A percentile compares a stretch with the other conserved stretches of the same genome.
phyloP scores from a whole-genome alignment of 2,329 filamentous ascomycete species.

The Neofusicoccum sp. region DNA sequence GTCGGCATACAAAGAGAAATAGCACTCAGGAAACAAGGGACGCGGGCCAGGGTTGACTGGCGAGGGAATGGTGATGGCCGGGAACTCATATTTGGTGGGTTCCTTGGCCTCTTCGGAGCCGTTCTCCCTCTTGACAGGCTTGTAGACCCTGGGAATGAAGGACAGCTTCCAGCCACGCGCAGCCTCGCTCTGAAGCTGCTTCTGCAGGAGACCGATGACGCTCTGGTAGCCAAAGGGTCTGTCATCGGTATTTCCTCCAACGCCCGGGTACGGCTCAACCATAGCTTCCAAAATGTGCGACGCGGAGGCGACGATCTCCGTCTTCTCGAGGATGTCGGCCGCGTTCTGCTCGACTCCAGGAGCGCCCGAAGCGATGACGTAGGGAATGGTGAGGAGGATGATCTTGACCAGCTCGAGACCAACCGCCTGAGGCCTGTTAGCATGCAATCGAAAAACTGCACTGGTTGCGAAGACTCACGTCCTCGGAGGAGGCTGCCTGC shows the following conservation, averaged over 20 bases:
- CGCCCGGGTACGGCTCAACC: slow-evolving; percentile 73
- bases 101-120: slow-evolving; percentile 54
- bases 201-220: slow-evolving; percentile 77
- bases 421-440: slow-evolving; percentile 46
- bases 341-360: slow-evolving; percentile 68
- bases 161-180: slow-evolving; percentile 71
- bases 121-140: slow-evolving; percentile 52
- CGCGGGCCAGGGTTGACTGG: slow-evolving; percentile 71
- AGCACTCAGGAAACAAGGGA: slow-evolving; percentile 85
- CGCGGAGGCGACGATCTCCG: slow-evolving; percentile 88
- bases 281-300: slow-evolving; percentile 80
- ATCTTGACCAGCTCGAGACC: slow-evolving; percentile 90
- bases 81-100: slow-evolving; percentile 72
- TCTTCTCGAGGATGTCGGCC: slow-evolving; percentile 81
- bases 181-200: slow-evolving; percentile 77
- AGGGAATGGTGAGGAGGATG: slow-evolving; percentile 91
- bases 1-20: slow-evolving; percentile 85
- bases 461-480: slow-evolving; percentile 58
- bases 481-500: slow-evolving; percentile 88
- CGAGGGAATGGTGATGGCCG: slow-evolving; percentile 70
- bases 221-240: slow-evolving; percentile 66
- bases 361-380: slow-evolving; percentile 74
- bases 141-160: slow-evolving; percentile 59
- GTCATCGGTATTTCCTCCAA: slow-evolving; percentile 48
- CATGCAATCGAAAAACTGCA: slow-evolving; percentile 21